These are phyloP conservation scores for Moesziomyces sp. DNA, from an alignment of 1,284 basidiomycete genomes.

Conservation along the genomic window DNA sequence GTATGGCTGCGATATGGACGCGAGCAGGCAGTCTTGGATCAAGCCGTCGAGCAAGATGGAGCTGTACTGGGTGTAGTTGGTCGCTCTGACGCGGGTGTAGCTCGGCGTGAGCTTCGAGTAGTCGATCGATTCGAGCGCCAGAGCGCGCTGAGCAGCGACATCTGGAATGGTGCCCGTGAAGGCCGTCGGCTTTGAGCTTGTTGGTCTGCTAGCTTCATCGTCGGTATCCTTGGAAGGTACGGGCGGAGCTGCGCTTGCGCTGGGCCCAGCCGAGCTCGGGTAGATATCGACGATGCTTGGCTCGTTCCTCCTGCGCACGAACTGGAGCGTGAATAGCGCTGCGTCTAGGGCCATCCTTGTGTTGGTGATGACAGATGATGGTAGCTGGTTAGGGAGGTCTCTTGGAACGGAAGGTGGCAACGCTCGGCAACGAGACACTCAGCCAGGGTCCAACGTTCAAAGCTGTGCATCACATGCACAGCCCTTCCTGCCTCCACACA, in stretches of 20 bases:
- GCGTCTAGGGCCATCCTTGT: conserved; percentile 44
- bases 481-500: conserved; percentile 1
- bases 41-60: conserved; percentile 50
- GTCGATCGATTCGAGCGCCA: conserved; percentile 28
- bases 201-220: neutral
- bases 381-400: neutral
- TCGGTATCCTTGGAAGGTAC: conserved; percentile 26
- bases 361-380: neutral
- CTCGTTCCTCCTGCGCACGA: conserved; percentile 30
- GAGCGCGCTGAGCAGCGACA: conserved; percentile 22
- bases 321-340: conserved; percentile 51
- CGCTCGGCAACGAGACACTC: neutral
- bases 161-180: conserved; percentile 44
- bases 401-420: neutral
- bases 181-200: conserved; percentile 13
- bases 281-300: conserved; percentile 52
- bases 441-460: conserved; percentile 18
- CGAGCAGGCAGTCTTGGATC: conserved; percentile 32
- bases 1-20: conserved; percentile 32
- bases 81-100: conserved; percentile 51
- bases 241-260: conserved; percentile 9
- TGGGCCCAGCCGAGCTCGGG: conserved; percentile 8
- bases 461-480: conserved; percentile 2
- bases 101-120: conserved; percentile 32
- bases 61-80: conserved; percentile 33